phyloP scores from a whole-genome alignment of 202 grass and related monocot species.

The Digitaria exilis region DNA sequence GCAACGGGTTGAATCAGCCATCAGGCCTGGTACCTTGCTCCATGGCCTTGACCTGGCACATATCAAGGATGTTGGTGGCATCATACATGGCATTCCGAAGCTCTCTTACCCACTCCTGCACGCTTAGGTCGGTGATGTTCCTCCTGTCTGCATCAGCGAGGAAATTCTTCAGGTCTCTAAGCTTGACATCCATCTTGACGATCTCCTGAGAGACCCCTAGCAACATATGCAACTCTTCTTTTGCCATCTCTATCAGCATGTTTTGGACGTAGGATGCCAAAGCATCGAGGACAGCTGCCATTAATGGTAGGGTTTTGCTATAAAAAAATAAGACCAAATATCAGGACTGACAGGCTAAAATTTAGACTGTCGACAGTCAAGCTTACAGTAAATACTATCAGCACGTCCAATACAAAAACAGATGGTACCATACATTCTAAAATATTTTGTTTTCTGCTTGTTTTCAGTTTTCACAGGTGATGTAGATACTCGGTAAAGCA shows the following conservation, averaged over 20 bases:
- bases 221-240: conserved; percentile 16
- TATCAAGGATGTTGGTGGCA: conserved; percentile 13
- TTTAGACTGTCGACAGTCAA: no score
- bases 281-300: no score
- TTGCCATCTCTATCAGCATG: background rate
- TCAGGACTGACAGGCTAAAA: no score
- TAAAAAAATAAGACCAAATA: no score
- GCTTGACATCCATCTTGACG: background rate
- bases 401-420: no score
- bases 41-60: conserved; percentile 30
- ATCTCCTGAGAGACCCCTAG: background rate
- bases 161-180: background rate
- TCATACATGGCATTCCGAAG: conserved; percentile 26
- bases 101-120: conserved; percentile 20
- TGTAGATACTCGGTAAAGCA: no score
- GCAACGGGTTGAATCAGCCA: conserved; percentile 3
- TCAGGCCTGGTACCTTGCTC: rapidly evolving
- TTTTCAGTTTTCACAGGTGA: no score
- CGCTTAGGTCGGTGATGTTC: background rate
- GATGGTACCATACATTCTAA: no score
- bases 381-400: no score
- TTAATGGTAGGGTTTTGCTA: no score
- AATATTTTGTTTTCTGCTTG: no score
- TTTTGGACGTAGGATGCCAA: no score
- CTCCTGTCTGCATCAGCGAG: background rate